Evolutionary conservation across 768 basidiomycete genomes (phyloP), one percentile per base, ranked within the genome.

Genomic region (Tephrocybe sp.): DNA sequence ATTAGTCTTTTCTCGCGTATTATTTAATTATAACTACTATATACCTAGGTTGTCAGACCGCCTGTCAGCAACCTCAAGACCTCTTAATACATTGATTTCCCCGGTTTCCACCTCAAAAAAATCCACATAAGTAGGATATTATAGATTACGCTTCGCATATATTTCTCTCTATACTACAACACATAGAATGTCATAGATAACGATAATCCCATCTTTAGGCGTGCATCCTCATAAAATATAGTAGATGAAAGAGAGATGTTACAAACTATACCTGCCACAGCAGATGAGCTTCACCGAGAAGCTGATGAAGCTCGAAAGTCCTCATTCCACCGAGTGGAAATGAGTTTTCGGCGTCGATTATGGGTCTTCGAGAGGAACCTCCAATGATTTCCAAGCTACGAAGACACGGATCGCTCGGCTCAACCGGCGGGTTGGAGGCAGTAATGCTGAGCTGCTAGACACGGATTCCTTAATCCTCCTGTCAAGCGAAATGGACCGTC

Each of bases 361-460:
- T 34, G 33, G 33, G 17, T 47, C 14, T 42, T 19, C 43, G 14
- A n/a, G 39, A 35, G 14, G 13, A 39, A 13, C 9, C 39, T 53
- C 54, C 4, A 9, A 67, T 40, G 71, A 61, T 66, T 84, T 85
- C 80, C 83, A 82, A 44, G 79, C 82, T 11, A 79, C 77, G 59
- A 79, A 80, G 7, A 79, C 74, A 34, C 76, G 73, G 51, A 81
- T 65, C 13, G 74, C 72, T 42, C 83, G 73, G 64, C 82, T 80
- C n/a, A 80, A 65, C 49, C 73, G 73, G 26, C 68, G 62, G 1
- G 68, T 64, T 6, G 72, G 69, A 1, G 63, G 56, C 13, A 61
- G 45, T 12, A 57, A 52, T 5, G 60, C 50, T 5, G 63, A 49
- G 30, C 53, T 44, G 41, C 49, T 55, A 6, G 39, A 30, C 14